Conservation (phyloP, 352 stramenopile species). For the Phytopythium oedochilum region DNA sequence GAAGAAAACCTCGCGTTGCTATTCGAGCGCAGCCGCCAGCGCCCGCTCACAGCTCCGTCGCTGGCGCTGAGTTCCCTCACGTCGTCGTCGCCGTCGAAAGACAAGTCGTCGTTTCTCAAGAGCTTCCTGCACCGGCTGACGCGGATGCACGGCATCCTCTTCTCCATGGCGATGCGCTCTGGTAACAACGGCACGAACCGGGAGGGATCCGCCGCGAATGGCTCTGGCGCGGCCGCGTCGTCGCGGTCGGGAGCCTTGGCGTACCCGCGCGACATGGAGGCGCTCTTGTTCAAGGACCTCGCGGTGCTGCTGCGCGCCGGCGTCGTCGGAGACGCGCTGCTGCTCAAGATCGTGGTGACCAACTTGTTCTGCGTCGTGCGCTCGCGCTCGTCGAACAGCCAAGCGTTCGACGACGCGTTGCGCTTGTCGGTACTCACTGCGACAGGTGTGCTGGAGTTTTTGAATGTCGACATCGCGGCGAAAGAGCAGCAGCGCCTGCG, state of each 20-base stretch:
- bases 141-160: constrained; percentile 82
- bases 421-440: constrained; percentile 44
- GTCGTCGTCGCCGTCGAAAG: constrained; percentile 41
- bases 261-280: constrained; percentile 73
- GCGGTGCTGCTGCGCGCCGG: constrained; percentile 42
- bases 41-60: constrained; percentile 36
- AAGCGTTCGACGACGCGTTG: constrained; percentile 39
- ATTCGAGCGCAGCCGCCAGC: constrained; percentile 86
- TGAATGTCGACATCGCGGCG: constrained; percentile 26
- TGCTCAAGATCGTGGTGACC: constrained; percentile 77
- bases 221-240: neutral
- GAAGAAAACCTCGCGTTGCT: constrained; percentile 87
- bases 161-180: constrained; percentile 37
- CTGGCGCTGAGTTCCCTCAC: constrained; percentile 18
- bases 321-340: constrained; percentile 62
- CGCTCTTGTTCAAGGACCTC: constrained; percentile 58
- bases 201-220: neutral
- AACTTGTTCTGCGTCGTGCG: constrained; percentile 74
- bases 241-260: constrained; percentile 5
- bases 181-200: constrained; percentile 2
- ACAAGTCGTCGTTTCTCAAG: constrained; percentile 85
- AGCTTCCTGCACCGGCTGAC: constrained; percentile 85
- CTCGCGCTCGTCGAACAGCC: constrained; percentile 14
- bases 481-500: constrained; percentile 11
- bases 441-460: constrained; percentile 43